Percentiles rank a stretch among this genome's conserved stretches.
phyloP scores from a whole-genome alignment of 495 filamentous ascomycete species.

The Aspergillus conjunctus region DNA sequence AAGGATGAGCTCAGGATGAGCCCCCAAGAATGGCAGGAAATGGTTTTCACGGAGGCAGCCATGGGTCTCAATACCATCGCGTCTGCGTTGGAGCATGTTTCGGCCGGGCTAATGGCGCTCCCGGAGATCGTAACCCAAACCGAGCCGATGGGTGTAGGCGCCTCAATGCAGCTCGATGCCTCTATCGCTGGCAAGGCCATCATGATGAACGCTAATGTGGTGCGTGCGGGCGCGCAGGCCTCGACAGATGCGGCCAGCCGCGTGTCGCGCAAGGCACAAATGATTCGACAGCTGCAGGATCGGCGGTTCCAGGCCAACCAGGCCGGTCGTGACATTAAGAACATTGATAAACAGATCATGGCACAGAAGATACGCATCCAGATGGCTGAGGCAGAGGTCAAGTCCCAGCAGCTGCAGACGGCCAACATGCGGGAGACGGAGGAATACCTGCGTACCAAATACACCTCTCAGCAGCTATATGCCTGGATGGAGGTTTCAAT shows the following conservation, averaged over 20 bases:
- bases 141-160: constrained; percentile 15
- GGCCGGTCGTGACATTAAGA: constrained; percentile 33
- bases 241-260: background rate
- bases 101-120: background rate
- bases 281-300: constrained; percentile 29
- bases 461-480: constrained; percentile 35
- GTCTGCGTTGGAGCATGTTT: background rate
- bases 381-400: background rate
- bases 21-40: constrained; percentile 5
- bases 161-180: background rate
- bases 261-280: background rate
- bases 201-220: background rate
- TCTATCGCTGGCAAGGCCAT: background rate
- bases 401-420: background rate
- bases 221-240: background rate
- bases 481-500: constrained; percentile 25
- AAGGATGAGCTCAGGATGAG: constrained; percentile 7
- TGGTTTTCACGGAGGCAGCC: background rate
- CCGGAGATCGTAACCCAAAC: background rate
- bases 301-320: constrained; percentile 30
- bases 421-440: constrained; percentile 7
- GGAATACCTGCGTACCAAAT: constrained; percentile 32
- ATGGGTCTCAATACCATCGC: background rate
- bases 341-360: constrained; percentile 35
- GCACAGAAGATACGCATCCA: constrained; percentile 21